A percentile compares a stretch with the other conserved stretches of the same genome.
These are phyloP conservation scores for Neoarthrinium moseri DNA, from an alignment of 2,329 filamentous ascomycete genomes.

Conservation along the genomic window DNA sequence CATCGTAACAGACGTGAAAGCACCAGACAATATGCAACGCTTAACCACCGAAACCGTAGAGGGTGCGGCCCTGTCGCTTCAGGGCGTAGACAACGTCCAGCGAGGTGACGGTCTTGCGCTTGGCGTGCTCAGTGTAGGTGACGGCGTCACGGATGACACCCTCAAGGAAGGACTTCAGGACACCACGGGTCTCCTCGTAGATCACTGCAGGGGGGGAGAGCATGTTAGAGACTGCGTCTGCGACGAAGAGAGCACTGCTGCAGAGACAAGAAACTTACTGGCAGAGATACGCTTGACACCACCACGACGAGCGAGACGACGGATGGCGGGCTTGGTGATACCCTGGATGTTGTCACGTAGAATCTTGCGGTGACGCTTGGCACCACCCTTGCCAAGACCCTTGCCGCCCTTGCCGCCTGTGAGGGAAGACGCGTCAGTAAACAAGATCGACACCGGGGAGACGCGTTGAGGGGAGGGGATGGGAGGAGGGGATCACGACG, in stretches of 20 bases:
- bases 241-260: conserved; percentile 11
- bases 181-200: conserved; percentile 81
- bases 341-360: conserved; percentile 99
- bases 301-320: conserved; percentile 97
- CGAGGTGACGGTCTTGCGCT: conserved; percentile 71
- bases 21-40: conserved; percentile 15
- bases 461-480: neutral
- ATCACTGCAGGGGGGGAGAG: conserved; percentile 54
- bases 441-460: neutral
- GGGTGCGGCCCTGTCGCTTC: conserved; percentile 65
- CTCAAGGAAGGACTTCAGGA: conserved; percentile 82
- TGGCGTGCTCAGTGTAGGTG: conserved; percentile 81
- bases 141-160: conserved; percentile 77
- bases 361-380: conserved; percentile 99
- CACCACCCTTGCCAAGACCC: conserved; percentile 96
- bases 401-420: conserved; percentile 74
- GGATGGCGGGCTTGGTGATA: conserved; percentile 98
- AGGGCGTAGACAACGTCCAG: conserved; percentile 64
- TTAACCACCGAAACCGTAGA: conserved; percentile 66
- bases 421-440: conserved; percentile 18
- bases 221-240: conserved; percentile 6
- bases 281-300: conserved; percentile 99
- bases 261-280: conserved; percentile 53
- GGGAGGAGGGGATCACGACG: no score
- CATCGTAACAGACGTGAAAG: conserved; percentile 35